These are phyloP conservation scores for Bipolaris oryzae DNA, from an alignment of 2,329 filamentous ascomycete genomes.

Conservation along the genomic window DNA sequence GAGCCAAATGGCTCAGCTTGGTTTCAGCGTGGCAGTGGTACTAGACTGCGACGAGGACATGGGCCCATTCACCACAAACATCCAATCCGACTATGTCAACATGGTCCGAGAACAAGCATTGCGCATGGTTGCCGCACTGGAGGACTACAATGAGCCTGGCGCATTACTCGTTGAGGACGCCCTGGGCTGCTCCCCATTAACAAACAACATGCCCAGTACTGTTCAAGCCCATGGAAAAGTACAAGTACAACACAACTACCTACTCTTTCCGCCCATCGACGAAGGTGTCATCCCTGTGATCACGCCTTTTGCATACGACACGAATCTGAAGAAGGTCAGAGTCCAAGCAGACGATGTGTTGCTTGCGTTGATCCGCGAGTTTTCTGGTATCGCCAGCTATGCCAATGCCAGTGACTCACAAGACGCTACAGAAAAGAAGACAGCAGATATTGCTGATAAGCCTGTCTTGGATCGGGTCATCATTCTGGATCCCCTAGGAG, in stretches of 20 bases:
- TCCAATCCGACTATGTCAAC: slow-evolving; percentile 48
- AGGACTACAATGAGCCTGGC: slow-evolving; percentile 69
- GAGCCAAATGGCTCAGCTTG: slow-evolving; percentile 80
- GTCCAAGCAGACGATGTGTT: slow-evolving; percentile 69
- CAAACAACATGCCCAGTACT: slow-evolving; percentile 38
- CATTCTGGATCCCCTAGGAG: slow-evolving; percentile 83
- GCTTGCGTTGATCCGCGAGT: slow-evolving; percentile 75
- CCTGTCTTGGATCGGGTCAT: slow-evolving; percentile 78
- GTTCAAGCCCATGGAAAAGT: slow-evolving; percentile 46
- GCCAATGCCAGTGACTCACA: slow-evolving; percentile 15
- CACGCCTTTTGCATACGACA: slow-evolving; percentile 66
- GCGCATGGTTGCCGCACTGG: slow-evolving; percentile 76
- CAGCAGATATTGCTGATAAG: slow-evolving; percentile 37
- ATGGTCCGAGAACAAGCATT: slow-evolving; percentile 68
- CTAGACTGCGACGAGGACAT: slow-evolving; percentile 68
- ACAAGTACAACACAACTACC: slow-evolving; percentile 52
- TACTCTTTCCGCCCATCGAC: slow-evolving; percentile 69
- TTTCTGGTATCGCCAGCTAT: slow-evolving; percentile 66
- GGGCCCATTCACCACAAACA: slow-evolving; percentile 38
- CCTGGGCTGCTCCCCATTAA: slow-evolving; percentile 48
- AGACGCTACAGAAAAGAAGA: slow-evolving; percentile 26
- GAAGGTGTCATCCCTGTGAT: slow-evolving; percentile 75
- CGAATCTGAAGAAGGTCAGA: slow-evolving; percentile 51
- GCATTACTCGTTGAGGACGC: slow-evolving; percentile 70
- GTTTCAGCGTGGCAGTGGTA: slow-evolving; percentile 81